A percentile compares a stretch with the other conserved stretches of the same genome.
These are phyloP conservation scores for Malassezia dermatis DNA, from an alignment of 1,284 basidiomycete species.

Conservation along the genomic window DNA sequence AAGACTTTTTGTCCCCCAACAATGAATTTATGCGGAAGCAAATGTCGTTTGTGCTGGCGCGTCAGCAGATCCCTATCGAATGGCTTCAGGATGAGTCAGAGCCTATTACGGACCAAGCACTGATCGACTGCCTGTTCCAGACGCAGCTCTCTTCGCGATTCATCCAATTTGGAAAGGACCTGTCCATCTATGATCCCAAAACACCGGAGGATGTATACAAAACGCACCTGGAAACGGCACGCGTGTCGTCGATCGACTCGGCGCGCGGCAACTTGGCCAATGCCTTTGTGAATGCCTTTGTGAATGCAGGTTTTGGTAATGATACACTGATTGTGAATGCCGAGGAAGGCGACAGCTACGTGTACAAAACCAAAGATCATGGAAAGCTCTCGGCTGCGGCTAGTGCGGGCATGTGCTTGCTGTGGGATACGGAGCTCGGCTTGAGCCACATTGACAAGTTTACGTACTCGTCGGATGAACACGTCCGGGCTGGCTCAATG, in stretches of 20 bases:
- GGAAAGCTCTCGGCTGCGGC: slow-evolving; percentile 96
- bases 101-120: slow-evolving; percentile 52
- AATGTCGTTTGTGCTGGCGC: slow-evolving; percentile 82
- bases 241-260: slow-evolving; percentile 64
- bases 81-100: slow-evolving; percentile 64
- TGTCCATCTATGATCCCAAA: slow-evolving; percentile 80
- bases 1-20: slow-evolving; percentile 43
- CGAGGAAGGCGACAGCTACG: slow-evolving; percentile 91
- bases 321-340: slow-evolving; percentile 96
- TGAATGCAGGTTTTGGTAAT: slow-evolving; percentile 97
- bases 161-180: slow-evolving; percentile 84
- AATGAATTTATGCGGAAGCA: slow-evolving; percentile 71
- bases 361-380: slow-evolving; percentile 99
- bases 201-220: slow-evolving; percentile 96
- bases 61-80: slow-evolving; percentile 79
- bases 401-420: slow-evolving; percentile 77
- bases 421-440: slow-evolving; percentile 95
- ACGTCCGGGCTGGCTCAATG: slow-evolving; percentile 92
- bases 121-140: slow-evolving; percentile 61
- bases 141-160: slow-evolving; percentile 64
- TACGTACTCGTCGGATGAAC: slow-evolving; percentile 87
- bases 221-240: slow-evolving; percentile 71
- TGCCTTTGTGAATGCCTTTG: slow-evolving; percentile 97
- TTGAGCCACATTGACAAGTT: slow-evolving; percentile 94
- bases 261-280: slow-evolving; percentile 88